Evolutionary conservation across 2,329 filamentous ascomycete genomes (phyloP).

Genomic region (Pseudogymnoascus sp.): DNA sequence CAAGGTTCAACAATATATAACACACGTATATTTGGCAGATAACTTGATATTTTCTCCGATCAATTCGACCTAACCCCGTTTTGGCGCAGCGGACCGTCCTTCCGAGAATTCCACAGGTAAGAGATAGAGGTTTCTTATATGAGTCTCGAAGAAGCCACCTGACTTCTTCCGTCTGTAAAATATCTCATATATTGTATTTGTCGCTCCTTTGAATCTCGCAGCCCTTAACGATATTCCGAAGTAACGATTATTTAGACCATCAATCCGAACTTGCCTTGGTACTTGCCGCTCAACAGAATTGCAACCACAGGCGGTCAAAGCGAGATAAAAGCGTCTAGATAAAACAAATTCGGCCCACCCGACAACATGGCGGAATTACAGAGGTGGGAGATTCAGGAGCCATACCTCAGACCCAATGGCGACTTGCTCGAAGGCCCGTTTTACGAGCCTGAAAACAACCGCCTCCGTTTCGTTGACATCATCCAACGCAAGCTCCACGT

Average conservation of each 20-base stretch:
- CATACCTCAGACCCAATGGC: conserved; percentile 55
- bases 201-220: not conserved
- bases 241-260: not conserved
- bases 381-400: conserved; percentile 39
- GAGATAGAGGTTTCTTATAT: conserved; percentile 6
- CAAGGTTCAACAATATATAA: conserved; percentile 5
- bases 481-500: conserved; percentile 67
- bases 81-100: not conserved
- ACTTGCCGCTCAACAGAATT: not conserved
- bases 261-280: not conserved
- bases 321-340: not conserved
- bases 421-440: conserved; percentile 67
- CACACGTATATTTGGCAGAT: not conserved
- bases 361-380: not conserved
- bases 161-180: not conserved
- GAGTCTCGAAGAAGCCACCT: conserved; percentile 7
- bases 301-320: not conserved
- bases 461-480: conserved; percentile 76
- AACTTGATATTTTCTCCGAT: not conserved
- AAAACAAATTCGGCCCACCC: not conserved
- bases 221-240: not conserved
- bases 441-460: conserved; percentile 59
- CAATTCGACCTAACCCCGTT: not conserved
- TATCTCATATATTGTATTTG: not conserved
- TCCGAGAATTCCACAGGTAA: conserved; percentile 3